Base-by-base conservation (phyloP, 768 basidiomycete genomes). In the Auriculariales sp. region DNA sequence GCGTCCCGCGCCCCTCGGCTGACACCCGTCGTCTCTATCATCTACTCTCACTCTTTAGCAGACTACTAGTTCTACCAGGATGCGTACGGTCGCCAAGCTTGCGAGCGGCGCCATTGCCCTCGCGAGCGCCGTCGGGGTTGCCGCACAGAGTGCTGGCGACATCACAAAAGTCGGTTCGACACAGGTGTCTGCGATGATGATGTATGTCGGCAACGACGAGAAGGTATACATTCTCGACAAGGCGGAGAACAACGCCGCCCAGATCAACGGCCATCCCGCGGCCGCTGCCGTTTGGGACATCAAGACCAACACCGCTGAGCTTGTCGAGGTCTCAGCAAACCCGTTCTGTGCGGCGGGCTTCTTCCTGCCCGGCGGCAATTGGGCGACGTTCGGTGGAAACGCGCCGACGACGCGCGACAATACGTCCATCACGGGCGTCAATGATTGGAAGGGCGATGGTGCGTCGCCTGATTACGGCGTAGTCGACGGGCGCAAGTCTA, bases 171-270 rank as follows among this genome's bases (percentile, higher is more conserved):
- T 84, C 42, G 85, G 85, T 4, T 61, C 74, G 50, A 81, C 79
- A 56, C 72, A 82, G 39, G 84, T 79, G 51, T 82, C 78, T 59
- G 59, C 84, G 58, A 57, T 64, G 68, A 30, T 24, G 84, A 78
- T 84, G 76, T 87, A 91, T 62, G 65, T 91, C 48, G 88, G 85
- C 28, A 85, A 81, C 54, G 67, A 73, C 5, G 68, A 87, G 56
- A 87, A 79, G 61, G 83, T 93, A 28, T 93, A 92, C 65, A 83
- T 92, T 19, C 66, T 92, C n/a, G 91, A 95, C 70, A 95, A 95
- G 68, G 78, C 81, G 1, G 87, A 91, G 60, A 77, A 76, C 54
- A 89, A 89, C 63, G 75, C 81, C 0, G 60, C 74, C 1, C 63
- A 68, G 49, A 73, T 87, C 52, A 71, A 74, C 22, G 78, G 75